Conservation (phyloP, 768 basidiomycete genomes). For the Multifurca ochricompacta region DNA sequence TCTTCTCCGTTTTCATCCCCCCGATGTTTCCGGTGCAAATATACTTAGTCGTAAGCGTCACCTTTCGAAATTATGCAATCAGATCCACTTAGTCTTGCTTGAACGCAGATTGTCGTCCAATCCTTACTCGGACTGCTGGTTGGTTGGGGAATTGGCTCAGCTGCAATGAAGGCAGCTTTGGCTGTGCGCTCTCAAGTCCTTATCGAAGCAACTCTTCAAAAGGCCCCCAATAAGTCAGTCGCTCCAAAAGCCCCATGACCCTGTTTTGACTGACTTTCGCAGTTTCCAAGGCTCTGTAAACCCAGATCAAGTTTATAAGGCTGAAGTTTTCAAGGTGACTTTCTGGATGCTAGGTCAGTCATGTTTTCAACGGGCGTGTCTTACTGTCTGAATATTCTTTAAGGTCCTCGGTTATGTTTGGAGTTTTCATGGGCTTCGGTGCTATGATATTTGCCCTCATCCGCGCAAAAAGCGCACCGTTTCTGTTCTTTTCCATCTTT, state of each 20-base stretch:
- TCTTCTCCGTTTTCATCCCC: conserved; percentile 8
- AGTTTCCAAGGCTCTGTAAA: conserved; percentile 32
- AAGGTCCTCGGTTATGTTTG: conserved; percentile 40
- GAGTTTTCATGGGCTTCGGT: conserved; percentile 41
- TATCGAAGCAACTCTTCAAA: conserved; percentile 25
- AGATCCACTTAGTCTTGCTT: conserved; percentile 23
- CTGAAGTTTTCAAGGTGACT: conserved; percentile 42
- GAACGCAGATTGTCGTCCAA: conserved; percentile 3
- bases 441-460: conserved; percentile 37
- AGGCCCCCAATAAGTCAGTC: conserved; percentile 20
- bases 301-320: conserved; percentile 32
- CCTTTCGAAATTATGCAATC: conserved; percentile 29
- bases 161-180: conserved; percentile 44
- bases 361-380: neutral
- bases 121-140: conserved; percentile 34
- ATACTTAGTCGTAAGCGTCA: neutral
- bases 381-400: neutral
- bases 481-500: conserved; percentile 40
- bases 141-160: conserved; percentile 50
- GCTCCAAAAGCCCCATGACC: neutral
- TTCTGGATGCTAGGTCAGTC: conserved; percentile 36
- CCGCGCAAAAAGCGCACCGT: conserved; percentile 39
- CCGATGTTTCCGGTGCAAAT: conserved; percentile 14
- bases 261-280: neutral
- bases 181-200: conserved; percentile 31